Evolutionary conservation across 768 basidiomycete genomes (phyloP).

Genomic region (Leccinum uliginosum): DNA sequence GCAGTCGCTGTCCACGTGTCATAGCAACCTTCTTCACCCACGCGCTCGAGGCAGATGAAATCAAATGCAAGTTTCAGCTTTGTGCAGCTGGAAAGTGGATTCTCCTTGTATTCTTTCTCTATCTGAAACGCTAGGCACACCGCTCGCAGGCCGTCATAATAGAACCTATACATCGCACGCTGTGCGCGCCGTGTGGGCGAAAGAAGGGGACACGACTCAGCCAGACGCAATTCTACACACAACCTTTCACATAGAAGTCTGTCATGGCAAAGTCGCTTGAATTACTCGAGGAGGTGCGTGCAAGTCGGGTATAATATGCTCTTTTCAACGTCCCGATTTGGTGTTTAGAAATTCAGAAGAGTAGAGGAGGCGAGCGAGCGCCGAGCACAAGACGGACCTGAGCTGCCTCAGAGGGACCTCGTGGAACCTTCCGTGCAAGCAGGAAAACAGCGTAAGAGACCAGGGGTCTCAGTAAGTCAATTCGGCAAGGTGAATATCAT

Average conservation of each 20-base stretch:
- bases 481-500: constrained; percentile 50
- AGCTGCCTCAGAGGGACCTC: constrained; percentile 9
- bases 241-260: not conserved
- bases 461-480: constrained; percentile 55
- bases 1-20: constrained; percentile 12
- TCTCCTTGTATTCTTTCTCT: not conserved
- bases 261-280: constrained; percentile 24
- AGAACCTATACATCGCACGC: constrained; percentile 6
- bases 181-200: not conserved
- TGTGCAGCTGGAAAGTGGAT: not conserved
- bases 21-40: not conserved
- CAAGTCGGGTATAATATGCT: not conserved
- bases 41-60: constrained; percentile 1
- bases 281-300: constrained; percentile 28
- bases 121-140: not conserved
- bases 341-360: constrained; percentile 48
- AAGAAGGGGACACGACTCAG: not conserved
- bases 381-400: constrained; percentile 38
- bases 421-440: constrained; percentile 16
- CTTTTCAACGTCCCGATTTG: not conserved
- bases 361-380: constrained; percentile 56
- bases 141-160: constrained; percentile 1
- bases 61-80: constrained; percentile 14
- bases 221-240: not conserved
- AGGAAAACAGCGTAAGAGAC: constrained; percentile 38